Conservation (phyloP, 1,139 yeast genomes). For the Chernovozyma aurita region DNA sequence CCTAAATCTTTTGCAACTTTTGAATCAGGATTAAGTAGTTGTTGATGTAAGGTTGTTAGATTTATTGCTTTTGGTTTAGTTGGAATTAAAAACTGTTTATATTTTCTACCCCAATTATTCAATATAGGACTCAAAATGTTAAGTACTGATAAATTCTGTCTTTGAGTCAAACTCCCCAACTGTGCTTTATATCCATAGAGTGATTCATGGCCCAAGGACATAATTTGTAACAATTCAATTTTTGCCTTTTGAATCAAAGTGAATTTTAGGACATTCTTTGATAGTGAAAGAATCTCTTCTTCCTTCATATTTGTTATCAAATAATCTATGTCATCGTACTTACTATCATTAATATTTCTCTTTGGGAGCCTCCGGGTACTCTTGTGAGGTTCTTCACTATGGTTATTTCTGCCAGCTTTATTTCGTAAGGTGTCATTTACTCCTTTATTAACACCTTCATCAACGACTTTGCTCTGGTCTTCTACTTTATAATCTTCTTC, state of each 20-base stretch:
- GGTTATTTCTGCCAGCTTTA: background rate
- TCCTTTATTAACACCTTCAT: background rate
- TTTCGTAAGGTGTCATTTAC: background rate
- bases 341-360: conserved; percentile 8
- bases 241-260: conserved; percentile 71
- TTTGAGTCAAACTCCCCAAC: conserved; percentile 49
- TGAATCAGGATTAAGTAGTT: conserved; percentile 33
- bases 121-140: conserved; percentile 71
- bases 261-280: conserved; percentile 34
- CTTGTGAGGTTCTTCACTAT: background rate
- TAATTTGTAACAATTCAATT: conserved; percentile 71
- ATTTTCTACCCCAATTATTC: conserved; percentile 72
- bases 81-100: conserved; percentile 50
- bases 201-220: conserved; percentile 80
- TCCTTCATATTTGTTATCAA: conserved; percentile 32
- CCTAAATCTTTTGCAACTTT: conserved; percentile 36
- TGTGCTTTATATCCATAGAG: conserved; percentile 66
- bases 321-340: conserved; percentile 24
- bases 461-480: conserved; percentile 19
- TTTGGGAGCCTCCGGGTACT: conserved; percentile 1
- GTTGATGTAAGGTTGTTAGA: conserved; percentile 24
- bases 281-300: conserved; percentile 30
- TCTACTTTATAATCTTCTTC: conserved; percentile 23
- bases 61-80: conserved; percentile 28
- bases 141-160: conserved; percentile 68